phyloP scores from a whole-genome alignment of 2,329 filamentous ascomycete species.

The Aspergillus ustus region DNA sequence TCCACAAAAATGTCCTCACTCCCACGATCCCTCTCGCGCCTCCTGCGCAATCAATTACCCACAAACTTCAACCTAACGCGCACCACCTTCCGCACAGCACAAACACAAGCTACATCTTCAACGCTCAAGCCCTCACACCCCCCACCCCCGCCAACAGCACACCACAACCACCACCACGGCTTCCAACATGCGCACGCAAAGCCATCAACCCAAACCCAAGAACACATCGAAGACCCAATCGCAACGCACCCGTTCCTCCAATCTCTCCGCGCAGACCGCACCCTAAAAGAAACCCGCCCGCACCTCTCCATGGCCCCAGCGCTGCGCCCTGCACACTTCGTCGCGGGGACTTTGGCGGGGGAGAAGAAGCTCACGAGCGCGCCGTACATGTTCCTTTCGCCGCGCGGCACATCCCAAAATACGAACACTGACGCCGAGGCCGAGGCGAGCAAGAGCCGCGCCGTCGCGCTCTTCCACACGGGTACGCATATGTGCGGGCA shows the following conservation, averaged over 20 bases:
- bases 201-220: neutral
- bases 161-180: slow-evolving; percentile 10
- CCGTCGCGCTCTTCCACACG: slow-evolving; percentile 39
- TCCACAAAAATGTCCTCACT: slow-evolving; percentile 15
- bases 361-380: slow-evolving; percentile 75
- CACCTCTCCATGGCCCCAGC: slow-evolving; percentile 78
- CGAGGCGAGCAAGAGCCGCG: slow-evolving; percentile 13
- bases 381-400: slow-evolving; percentile 58
- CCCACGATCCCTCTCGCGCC: slow-evolving; percentile 11
- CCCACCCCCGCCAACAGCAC: slow-evolving; percentile 1
- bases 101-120: slow-evolving; percentile 13
- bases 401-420: neutral
- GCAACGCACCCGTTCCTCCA: slow-evolving; percentile 67
- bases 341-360: slow-evolving; percentile 75
- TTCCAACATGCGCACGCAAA: slow-evolving; percentile 38
- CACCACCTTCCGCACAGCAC: slow-evolving; percentile 6
- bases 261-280: slow-evolving; percentile 66
- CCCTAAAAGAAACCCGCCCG: slow-evolving; percentile 75
- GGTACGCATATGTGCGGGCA: slow-evolving; percentile 41
- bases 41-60: slow-evolving; percentile 12
- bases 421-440: neutral
- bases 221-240: slow-evolving; percentile 29
- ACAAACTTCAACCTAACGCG: neutral
- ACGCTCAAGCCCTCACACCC: slow-evolving; percentile 4
- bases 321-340: slow-evolving; percentile 74